A percentile compares a stretch with the other conserved stretches of the same genome.
Conservation (phyloP, 306 rosid genomes). For the Spatholobus suberectus region DNA sequence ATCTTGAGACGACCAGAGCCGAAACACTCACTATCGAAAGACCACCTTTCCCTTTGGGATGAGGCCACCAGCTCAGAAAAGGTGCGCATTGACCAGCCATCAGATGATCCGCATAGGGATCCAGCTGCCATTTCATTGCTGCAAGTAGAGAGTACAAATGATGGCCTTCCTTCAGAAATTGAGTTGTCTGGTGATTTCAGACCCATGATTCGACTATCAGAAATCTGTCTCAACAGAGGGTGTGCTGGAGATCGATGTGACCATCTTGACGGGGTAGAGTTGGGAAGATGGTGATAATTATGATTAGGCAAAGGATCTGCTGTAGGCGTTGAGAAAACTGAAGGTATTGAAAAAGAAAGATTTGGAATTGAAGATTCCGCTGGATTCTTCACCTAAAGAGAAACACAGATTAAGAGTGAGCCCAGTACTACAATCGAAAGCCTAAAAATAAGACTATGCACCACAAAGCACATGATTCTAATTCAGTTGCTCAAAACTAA, state of each 20-base stretch:
- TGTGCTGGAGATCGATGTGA: slow-evolving; percentile 79
- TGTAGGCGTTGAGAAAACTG: slow-evolving; percentile 60
- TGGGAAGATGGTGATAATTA: slow-evolving; percentile 56
- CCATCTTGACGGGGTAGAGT: slow-evolving; percentile 72
- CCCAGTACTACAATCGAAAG: slow-evolving; percentile 16
- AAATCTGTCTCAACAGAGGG: slow-evolving; percentile 79
- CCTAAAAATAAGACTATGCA: slow-evolving; percentile 39
- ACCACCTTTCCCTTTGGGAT: slow-evolving; percentile 90
- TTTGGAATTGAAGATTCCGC: slow-evolving; percentile 63
- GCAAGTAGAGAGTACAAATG: slow-evolving; percentile 76
- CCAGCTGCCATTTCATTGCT: slow-evolving; percentile 80
- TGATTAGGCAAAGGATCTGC: slow-evolving; percentile 59
- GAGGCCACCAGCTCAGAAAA: slow-evolving; percentile 95
- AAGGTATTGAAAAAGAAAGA: slow-evolving; percentile 64
- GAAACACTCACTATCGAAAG: slow-evolving; percentile 80
- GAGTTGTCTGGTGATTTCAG: slow-evolving; percentile 86
- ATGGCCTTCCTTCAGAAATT: slow-evolving; percentile 80
- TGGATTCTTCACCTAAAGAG: slow-evolving; percentile 65
- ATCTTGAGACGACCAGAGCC: slow-evolving; percentile 73
- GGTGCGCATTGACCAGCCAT: slow-evolving; percentile 95
- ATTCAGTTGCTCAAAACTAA: slow-evolving; percentile 52
- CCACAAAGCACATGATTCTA: slow-evolving; percentile 34
- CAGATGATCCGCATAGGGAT: slow-evolving; percentile 86
- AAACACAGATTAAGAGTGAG: slow-evolving; percentile 37
- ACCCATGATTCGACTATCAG: slow-evolving; percentile 76